Conservation (phyloP, 208 protist species). For the Entamoeba moshkovskii region DNA sequence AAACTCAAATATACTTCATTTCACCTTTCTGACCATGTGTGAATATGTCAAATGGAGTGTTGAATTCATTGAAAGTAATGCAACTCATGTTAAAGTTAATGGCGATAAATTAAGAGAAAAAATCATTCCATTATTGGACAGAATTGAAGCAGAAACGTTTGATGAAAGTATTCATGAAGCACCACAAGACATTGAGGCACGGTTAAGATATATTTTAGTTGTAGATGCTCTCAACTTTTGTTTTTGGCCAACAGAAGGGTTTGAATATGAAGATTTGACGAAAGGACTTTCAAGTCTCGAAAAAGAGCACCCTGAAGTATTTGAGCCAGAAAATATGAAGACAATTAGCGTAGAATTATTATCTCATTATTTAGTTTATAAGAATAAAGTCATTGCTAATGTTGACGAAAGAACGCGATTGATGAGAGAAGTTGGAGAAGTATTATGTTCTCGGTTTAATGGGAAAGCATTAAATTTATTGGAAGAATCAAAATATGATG, state of each 20-base stretch:
- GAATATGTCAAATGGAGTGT: not conserved
- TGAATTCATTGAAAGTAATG: not conserved
- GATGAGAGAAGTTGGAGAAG: not conserved
- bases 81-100: not conserved
- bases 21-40: not conserved
- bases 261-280: slow-evolving; percentile 5
- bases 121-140: not conserved
- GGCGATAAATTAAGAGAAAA: not conserved
- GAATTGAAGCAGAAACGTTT: not conserved
- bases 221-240: slow-evolving; percentile 6
- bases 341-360: not conserved
- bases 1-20: no score
- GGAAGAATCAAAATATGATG: not conserved
- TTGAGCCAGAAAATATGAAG: not conserved
- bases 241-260: not conserved
- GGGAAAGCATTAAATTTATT: not conserved
- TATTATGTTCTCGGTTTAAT: not conserved
- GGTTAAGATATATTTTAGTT: not conserved
- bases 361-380: not conserved
- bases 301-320: not conserved
- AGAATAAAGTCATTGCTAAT: not conserved
- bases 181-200: not conserved
- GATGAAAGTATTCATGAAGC: not conserved
- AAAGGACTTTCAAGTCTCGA: not conserved
- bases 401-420: not conserved